Evolutionary conservation across 352 stramenopile species (phyloP).

Genomic region (Phytophthora cactorum): DNA sequence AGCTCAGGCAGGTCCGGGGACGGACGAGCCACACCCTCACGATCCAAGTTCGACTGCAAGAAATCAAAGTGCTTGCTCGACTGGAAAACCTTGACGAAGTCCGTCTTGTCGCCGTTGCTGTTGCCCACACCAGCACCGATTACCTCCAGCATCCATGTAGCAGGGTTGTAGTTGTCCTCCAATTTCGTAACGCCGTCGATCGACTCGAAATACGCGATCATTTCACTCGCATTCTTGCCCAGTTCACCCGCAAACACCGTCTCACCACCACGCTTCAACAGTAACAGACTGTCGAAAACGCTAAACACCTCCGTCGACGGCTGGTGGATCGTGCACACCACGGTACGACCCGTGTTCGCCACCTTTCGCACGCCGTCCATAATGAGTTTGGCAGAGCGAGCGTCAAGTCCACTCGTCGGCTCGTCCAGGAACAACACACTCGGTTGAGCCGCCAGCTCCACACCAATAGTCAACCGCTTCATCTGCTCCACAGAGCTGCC

Average conservation of each 20-base stretch:
- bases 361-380: too few relatives aligned
- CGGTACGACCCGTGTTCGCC: constrained; percentile 69
- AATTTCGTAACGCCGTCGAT: constrained; percentile 53
- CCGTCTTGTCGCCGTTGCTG: constrained; percentile 33
- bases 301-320: constrained; percentile 87
- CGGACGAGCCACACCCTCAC: constrained; percentile 30
- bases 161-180: constrained; percentile 77
- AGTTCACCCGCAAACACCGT: constrained; percentile 63
- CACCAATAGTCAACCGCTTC: too few relatives aligned
- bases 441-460: too few relatives aligned
- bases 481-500: too few relatives aligned
- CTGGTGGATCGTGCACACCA: constrained; percentile 95
- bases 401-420: too few relatives aligned
- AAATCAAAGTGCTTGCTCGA: constrained; percentile 30
- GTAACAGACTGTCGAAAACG: constrained; percentile 28
- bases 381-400: too few relatives aligned
- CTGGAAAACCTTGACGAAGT: constrained; percentile 49
- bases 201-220: constrained; percentile 39
- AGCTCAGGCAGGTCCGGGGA: constrained; percentile 32
- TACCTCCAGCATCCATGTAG: constrained; percentile 42
- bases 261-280: constrained; percentile 41
- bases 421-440: too few relatives aligned
- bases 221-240: constrained; percentile 41
- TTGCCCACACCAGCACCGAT: constrained; percentile 54
- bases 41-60: constrained; percentile 38